Evolutionary conservation across 1,284 basidiomycete genomes (phyloP).

Genomic region (Testicularia cyperi): DNA sequence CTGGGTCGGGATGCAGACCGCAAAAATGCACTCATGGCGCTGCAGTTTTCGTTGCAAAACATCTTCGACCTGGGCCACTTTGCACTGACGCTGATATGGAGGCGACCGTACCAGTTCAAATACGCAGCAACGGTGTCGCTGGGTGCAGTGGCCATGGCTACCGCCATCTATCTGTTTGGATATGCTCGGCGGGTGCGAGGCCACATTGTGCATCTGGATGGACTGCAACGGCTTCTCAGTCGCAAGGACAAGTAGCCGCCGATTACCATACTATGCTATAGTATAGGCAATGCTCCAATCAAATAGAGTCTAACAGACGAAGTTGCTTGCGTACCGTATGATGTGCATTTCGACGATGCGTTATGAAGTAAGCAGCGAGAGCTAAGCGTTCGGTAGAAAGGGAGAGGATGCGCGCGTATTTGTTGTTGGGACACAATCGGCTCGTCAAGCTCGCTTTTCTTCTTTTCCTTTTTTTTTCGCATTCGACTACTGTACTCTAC

Average conservation of each 20-base stretch:
- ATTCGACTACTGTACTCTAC: too few species aligned
- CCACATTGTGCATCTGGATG: constrained; percentile 47
- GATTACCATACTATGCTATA: too few species aligned
- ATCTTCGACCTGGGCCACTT: constrained; percentile 44
- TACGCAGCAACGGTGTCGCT: constrained; percentile 41
- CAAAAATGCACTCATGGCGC: constrained; percentile 40
- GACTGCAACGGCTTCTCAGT: constrained; percentile 21
- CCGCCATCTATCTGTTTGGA: constrained; percentile 37
- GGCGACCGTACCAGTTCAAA: constrained; percentile 39
- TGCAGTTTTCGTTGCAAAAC: constrained; percentile 46
- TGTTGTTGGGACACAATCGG: too few species aligned
- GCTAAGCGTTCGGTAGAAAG: too few species aligned
- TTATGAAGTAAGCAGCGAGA: too few species aligned
- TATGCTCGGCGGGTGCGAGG: constrained; percentile 47
- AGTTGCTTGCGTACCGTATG: too few species aligned
- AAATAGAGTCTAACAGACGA: too few species aligned
- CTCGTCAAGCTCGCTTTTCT: too few species aligned
- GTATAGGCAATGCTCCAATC: too few species aligned
- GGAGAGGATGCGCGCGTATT: too few species aligned
- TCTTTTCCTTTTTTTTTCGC: too few species aligned
- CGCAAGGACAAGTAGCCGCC: constrained; percentile 16
- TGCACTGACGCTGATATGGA: constrained; percentile 44
- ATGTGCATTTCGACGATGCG: too few species aligned
- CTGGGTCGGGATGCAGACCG: constrained; percentile 23
- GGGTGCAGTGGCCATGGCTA: constrained; percentile 37